Evolutionary conservation across 305 asterid genomes (phyloP), one percentile per base, ranked within the genome.

Genomic region (Rubia peregrina): DNA sequence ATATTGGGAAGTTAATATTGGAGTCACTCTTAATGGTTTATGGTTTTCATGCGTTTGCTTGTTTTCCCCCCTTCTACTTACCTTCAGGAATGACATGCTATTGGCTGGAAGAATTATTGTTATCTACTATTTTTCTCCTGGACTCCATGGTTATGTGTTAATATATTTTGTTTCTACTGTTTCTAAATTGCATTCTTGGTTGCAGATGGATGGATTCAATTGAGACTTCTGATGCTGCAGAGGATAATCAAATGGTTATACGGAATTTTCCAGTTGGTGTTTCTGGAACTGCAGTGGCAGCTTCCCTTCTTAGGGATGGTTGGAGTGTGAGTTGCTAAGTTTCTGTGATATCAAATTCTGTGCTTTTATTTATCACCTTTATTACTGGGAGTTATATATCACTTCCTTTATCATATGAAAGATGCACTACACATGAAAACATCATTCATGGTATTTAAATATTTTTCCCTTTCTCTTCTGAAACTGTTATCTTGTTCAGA

Each of bases 281-380:
- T 79, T 94, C 99, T 26, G 99, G 95, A 77, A 91, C 99, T 36
- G 96, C 99, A 61, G 83, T 91, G 76, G 98, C 99, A 44, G 96
- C 98, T 73, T 87, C 99, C 53, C 98, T 94, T 77, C 90, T 94
- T 74, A 90, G 98, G 74, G 98, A 94, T 67, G 99, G 99, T 77
- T 94, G 99, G 99, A 86, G 90, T 81, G 96, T 91, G 75, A 91
- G 96, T 80, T 68, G 9, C 5, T 30, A 48, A 19, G 72, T 38
- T 33, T 49, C 38, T 66, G 4, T 70, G 43, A 70, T 19, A 41
- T 51, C 70, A 17, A 66, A 16, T 24, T 49, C 26, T 44, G 9
- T 38, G 56, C 30, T 14, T 46, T 13, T 0, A 12, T n/a, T 70
- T 4, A 46, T 61, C n/a, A 30, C 59, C 62, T 49, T 26, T 11